phyloP scores from a whole-genome alignment of 352 stramenopile genomes.

The Phytophthora gonapodyides region DNA sequence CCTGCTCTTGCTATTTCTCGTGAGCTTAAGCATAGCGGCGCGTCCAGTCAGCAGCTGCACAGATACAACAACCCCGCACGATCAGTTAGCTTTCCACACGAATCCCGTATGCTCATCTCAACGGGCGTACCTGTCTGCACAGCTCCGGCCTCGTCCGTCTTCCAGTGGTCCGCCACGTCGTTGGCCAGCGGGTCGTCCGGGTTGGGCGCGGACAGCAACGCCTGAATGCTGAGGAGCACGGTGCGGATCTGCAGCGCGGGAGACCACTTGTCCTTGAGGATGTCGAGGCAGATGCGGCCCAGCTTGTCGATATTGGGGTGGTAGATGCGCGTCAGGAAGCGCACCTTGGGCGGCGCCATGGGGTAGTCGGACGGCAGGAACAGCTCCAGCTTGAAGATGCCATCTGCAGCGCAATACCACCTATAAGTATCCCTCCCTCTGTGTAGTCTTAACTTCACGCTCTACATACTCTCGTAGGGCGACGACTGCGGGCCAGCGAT shows the following conservation, averaged over 20 bases:
- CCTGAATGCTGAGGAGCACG: slow-evolving; percentile 97
- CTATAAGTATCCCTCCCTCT: neutral
- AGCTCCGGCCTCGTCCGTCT: slow-evolving; percentile 93
- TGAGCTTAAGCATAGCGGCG: slow-evolving; percentile 62
- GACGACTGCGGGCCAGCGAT: slow-evolving; percentile 97
- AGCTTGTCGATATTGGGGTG: slow-evolving; percentile 99
- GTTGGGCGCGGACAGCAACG: slow-evolving; percentile 96
- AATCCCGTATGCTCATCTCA: neutral
- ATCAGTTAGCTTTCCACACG: slow-evolving; percentile 3
- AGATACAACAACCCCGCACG: slow-evolving; percentile 14
- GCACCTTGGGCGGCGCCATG: slow-evolving; percentile 97
- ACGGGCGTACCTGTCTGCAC: slow-evolving; percentile 72
- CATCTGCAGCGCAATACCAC: slow-evolving; percentile 49
- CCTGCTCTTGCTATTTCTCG: slow-evolving; percentile 20
- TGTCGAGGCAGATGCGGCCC: slow-evolving; percentile 98
- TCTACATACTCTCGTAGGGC: slow-evolving; percentile 92
- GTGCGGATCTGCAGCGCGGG: slow-evolving; percentile 98
- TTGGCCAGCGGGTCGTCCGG: slow-evolving; percentile 97
- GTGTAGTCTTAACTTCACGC: slow-evolving; percentile 9
- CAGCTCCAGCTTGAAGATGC: slow-evolving; percentile 96
- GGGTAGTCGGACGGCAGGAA: slow-evolving; percentile 97
- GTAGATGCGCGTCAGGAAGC: slow-evolving; percentile 99
- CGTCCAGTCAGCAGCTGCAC: slow-evolving; percentile 71
- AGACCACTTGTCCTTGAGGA: slow-evolving; percentile 99
- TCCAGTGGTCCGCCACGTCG: slow-evolving; percentile 98